Conservation (phyloP, 2,329 filamentous ascomycete genomes). For the Fusarium sp. region DNA sequence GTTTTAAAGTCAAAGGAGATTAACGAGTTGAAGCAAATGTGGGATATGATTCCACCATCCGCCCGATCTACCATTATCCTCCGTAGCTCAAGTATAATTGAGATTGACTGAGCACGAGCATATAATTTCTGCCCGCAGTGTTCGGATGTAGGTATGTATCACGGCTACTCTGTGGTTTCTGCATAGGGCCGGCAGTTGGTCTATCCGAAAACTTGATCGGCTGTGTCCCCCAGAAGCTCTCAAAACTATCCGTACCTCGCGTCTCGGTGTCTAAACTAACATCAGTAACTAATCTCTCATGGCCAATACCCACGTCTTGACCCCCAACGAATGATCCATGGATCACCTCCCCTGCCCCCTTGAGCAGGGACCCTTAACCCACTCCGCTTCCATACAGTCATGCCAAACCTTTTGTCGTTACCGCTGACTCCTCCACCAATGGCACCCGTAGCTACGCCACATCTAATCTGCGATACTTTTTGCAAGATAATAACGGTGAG, state of each 20-base stretch:
- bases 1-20: constrained; percentile 27
- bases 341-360: constrained; percentile 28
- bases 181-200: too few relatives aligned
- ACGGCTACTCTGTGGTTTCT: too few relatives aligned
- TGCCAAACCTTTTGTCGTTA: constrained; percentile 3
- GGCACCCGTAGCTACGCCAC: constrained; percentile 4
- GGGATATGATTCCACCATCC: constrained; percentile 33
- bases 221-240: too few relatives aligned
- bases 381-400: constrained; percentile 25
- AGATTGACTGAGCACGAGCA: neutral
- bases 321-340: constrained; percentile 5
- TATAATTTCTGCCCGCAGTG: neutral
- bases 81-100: neutral
- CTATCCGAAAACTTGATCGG: too few relatives aligned
- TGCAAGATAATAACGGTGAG: constrained; percentile 11
- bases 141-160: neutral
- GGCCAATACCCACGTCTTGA: constrained; percentile 27
- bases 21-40: constrained; percentile 23
- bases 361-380: constrained; percentile 23
- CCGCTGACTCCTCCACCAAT: constrained; percentile 29
- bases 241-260: neutral
- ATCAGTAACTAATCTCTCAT: constrained; percentile 36
- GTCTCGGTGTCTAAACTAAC: neutral
- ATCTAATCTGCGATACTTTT: constrained; percentile 31
- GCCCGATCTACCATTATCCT: constrained; percentile 3